Base-by-base conservation (phyloP, 352 stramenopile genomes). In the Saprolegnia diclina region DNA sequence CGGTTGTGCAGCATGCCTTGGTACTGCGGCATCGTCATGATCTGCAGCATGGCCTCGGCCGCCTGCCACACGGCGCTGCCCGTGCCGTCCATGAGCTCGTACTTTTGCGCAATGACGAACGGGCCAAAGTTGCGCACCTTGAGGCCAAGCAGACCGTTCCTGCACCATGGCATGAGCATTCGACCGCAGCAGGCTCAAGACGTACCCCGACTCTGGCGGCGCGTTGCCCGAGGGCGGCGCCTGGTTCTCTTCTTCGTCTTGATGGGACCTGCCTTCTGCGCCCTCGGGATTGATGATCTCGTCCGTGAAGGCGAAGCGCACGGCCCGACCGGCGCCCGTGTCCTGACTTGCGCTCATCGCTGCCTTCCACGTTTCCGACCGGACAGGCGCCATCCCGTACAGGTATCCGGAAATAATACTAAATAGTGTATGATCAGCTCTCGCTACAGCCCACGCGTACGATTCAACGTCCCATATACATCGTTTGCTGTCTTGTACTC, bases 61-160 rank as follows among this genome's bases (percentile, higher is more conserved):
- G 57, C 57, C 18, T 66, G 57, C 57, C 57, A 66, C 7, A 66
- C 57, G n/a, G 57, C 57, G 29, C 57, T 66, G 16, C 57, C 57
- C 24, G 57, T 66, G n/a, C 57, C 57, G 52, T 50, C 16, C 57
- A 66, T 66, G 24, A 37, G 35, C 22, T 66, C 35, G 38, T 66
- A 66, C 19, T 66, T 66, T 24, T 66, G 57, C 13, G 37, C 42
- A 50, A 66, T 66, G n/a, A 55, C 32, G 21, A 66, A 24, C 42
- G 57, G 38, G 22, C 57, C 57, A 55, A 66, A 66, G 57, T 55
- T 66, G 24, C 57, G 57, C 18, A 66, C 18, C 44, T 66, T 66
- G 38, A 66, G 57, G 7, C 57, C 57, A 29, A 66, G 57, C 21
- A 66, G 22, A 6, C 57, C 57, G 53, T 66, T 55, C 24, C 57